Evolutionary conservation across 169 alveolate species (phyloP), one percentile per base, ranked within the genome.

Genomic region (Eimeria praecox): DNA sequence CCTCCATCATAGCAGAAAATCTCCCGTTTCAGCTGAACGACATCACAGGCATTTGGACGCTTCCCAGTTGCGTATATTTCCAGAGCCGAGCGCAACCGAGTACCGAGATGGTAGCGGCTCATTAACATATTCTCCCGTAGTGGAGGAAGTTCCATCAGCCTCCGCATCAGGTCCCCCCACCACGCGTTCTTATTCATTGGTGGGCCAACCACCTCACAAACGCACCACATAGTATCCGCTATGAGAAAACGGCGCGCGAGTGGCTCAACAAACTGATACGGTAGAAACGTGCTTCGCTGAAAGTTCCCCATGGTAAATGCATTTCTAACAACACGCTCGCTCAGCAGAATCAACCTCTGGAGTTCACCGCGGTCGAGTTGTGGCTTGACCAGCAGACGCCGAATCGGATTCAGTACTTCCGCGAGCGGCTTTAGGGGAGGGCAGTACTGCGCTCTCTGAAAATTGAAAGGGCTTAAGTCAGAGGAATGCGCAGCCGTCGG

Each of bases 221-320:
- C 49, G 56, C 71, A 80, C 90, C 90, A 80, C 69, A 80, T 8
- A 5, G 71, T 27, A 80, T 80, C 90, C 30, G 69, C 90, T 38
- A 80, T 18, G 30, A 80, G 35, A 44, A 80, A 80, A 33, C 69
- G 66, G 30, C 90, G 90, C 44, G 66, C 40, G 24, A 80, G 90
- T 42, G 66, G 62, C 10, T 80, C 62, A 14, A 22, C 12, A 2
- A 44, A 14, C 16, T 80, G 71, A 80, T 22, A 46, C 69, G 56
- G 86, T 16, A 44, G 16, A 20, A 9, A 40, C 10, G 59, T 33
- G 2, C 8, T 38, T 30, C 22, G 12, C 16, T 6, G 56, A 80
- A 42, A 10, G 22, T 44, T 75, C 38, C 4, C 56, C 59, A 20
- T 5, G 35, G 1, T 20, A 38, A 18, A 40, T 38, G 52, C 85